These are phyloP conservation scores for Oryza punctata DNA, from an alignment of 176 grass and related monocot genomes.

Conservation along the genomic window DNA sequence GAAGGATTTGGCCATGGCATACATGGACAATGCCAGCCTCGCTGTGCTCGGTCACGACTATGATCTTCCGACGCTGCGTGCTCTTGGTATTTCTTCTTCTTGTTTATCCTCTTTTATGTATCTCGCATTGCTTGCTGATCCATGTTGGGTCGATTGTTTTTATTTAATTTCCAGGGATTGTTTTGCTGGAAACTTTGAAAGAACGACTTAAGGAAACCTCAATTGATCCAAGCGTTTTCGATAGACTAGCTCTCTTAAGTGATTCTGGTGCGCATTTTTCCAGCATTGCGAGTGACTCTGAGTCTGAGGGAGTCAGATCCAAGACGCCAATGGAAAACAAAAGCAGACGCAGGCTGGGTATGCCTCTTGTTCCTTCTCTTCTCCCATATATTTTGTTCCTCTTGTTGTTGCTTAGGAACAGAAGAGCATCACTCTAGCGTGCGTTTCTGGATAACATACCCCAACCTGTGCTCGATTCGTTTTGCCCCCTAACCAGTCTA, in stretches of 20 bases:
- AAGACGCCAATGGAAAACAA: background rate
- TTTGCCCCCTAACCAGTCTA: background rate
- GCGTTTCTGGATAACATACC: background rate
- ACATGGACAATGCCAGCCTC: conserved; percentile 2
- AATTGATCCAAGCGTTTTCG: conserved; percentile 34
- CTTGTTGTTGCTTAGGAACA: background rate
- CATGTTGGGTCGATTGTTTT: background rate
- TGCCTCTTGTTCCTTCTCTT: background rate
- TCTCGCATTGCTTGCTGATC: background rate
- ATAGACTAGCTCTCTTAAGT: conserved; percentile 46
- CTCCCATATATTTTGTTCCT: background rate
- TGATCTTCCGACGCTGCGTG: conserved; percentile 51
- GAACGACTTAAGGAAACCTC: conserved; percentile 25
- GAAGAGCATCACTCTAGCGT: background rate
- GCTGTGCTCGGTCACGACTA: conserved; percentile 36
- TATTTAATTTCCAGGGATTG: conserved; percentile 44
- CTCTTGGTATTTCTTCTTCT: conserved; percentile 43
- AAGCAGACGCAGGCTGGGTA: conserved; percentile 53
- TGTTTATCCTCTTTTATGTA: background rate
- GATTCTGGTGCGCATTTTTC: background rate
- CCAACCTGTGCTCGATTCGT: background rate
- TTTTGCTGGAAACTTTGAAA: conserved; percentile 62
- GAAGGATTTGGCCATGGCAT: conserved; percentile 25
- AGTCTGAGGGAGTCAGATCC: background rate
- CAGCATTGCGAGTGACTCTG: background rate